phyloP scores from a whole-genome alignment of 1,139 yeast genomes.

The Saccharomyces hybrid region DNA sequence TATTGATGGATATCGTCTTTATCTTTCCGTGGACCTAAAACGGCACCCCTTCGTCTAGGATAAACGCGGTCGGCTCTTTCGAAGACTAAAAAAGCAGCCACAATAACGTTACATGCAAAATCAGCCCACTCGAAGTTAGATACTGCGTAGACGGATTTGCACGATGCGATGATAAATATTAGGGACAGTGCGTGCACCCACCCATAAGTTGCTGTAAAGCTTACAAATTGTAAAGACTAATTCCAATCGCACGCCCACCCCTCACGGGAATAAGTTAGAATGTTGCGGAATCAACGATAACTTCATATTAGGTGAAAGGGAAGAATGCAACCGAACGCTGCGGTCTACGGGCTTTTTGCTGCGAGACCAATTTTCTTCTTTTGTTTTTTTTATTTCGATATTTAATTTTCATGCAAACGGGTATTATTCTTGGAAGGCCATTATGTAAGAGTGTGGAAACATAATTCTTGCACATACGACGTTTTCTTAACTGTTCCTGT shows the following conservation, averaged over 20 bases:
- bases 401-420: neutral
- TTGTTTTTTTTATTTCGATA: neutral
- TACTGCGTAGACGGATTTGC: neutral
- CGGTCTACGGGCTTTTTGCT: neutral
- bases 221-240: neutral
- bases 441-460: slow-evolving; percentile 1
- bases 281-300: neutral
- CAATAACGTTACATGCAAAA: neutral
- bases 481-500: neutral
- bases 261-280: neutral
- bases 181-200: neutral
- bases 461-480: neutral
- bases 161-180: neutral
- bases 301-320: neutral
- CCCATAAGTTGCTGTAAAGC: neutral
- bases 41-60: neutral
- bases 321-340: neutral
- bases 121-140: neutral
- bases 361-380: neutral
- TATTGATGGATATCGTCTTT: neutral
- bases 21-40: neutral
- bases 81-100: neutral
- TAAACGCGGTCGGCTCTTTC: neutral
- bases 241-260: neutral
- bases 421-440: neutral